phyloP scores from a whole-genome alignment of 2,329 filamentous ascomycete genomes.

The Biscogniauxia marginata region DNA sequence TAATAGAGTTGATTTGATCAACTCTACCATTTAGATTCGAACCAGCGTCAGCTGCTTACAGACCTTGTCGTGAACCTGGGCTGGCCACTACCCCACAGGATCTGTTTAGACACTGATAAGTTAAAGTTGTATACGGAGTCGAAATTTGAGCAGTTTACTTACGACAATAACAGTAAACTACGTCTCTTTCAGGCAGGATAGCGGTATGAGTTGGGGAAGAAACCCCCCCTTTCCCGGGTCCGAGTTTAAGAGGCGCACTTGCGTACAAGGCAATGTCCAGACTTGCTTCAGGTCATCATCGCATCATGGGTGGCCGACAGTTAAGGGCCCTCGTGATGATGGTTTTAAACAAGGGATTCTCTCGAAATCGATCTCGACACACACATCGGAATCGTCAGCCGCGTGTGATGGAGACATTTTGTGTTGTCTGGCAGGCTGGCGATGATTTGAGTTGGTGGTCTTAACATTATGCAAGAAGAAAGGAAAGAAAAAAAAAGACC shows the following conservation, averaged over 20 bases:
- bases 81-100: no score
- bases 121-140: no score
- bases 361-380: constrained; percentile 55
- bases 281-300: constrained; percentile 67
- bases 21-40: no score
- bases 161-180: not conserved
- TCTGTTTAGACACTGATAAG: no score
- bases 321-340: constrained; percentile 66
- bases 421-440: constrained; percentile 35
- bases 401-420: constrained; percentile 29
- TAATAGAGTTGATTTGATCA: no score
- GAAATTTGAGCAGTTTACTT: constrained; percentile 10
- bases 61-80: no score
- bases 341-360: constrained; percentile 63
- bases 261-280: constrained; percentile 42
- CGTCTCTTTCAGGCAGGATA: no score
- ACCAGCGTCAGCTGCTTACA: no score
- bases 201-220: not conserved
- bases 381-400: constrained; percentile 52
- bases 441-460: constrained; percentile 47
- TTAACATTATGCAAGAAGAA: constrained; percentile 34
- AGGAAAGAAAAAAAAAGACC: constrained; percentile 24
- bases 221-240: no score
- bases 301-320: constrained; percentile 62
- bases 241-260: not conserved